Conservation (phyloP, 257 asterid species). For the Solanum sitiens region DNA sequence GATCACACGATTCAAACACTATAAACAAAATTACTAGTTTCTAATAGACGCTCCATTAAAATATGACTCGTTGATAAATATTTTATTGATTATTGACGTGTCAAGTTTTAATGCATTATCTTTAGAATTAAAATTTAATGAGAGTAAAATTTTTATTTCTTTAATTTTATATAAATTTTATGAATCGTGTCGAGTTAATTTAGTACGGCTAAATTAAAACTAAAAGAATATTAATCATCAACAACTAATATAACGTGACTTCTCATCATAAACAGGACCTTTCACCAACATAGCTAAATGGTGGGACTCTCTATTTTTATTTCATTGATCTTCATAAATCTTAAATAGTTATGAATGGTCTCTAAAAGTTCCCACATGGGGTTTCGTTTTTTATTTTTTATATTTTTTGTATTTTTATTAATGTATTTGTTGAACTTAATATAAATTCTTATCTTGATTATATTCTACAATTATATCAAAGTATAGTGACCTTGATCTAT, state of each 20-base stretch:
- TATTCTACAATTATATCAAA: not conserved
- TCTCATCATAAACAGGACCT: conserved; percentile 1
- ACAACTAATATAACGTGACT: not conserved
- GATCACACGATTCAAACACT: not conserved
- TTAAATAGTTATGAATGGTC: not conserved
- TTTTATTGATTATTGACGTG: not conserved
- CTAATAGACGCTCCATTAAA: not conserved
- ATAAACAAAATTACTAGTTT: not conserved
- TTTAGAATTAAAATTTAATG: not conserved
- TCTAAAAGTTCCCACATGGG: not conserved
- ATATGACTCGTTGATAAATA: not conserved
- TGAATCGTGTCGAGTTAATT: not conserved
- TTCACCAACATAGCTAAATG: conserved; percentile 11
- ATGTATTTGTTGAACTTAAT: not conserved
- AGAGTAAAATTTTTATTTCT: not conserved
- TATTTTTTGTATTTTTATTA: not conserved
- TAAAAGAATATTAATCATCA: not conserved
- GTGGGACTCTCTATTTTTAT: conserved; percentile 17
- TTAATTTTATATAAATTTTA: not conserved
- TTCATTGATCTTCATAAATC: not conserved
- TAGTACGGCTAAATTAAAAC: not conserved
- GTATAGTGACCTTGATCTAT: not conserved
- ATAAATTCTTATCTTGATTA: not conserved
- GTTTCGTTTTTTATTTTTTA: too few relatives aligned
- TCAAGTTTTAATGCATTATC: not conserved